phyloP scores from a whole-genome alignment of 441 rosid genomes.

The Pelargonium hybrid region DNA sequence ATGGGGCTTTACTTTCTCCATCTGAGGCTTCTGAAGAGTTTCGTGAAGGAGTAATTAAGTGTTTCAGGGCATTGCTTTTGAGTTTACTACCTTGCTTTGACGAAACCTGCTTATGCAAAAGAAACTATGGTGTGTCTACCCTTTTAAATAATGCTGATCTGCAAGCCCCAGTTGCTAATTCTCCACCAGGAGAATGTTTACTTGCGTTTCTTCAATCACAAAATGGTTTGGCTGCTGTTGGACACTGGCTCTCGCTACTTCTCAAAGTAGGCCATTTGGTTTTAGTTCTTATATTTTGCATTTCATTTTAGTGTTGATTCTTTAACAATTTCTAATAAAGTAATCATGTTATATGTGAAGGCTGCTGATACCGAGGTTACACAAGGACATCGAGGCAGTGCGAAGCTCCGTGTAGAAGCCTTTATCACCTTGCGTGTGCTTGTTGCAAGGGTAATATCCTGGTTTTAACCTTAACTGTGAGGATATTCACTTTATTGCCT shows the following conservation, averaged over 20 bases:
- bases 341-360: slow-evolving; percentile 32
- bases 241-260: slow-evolving; percentile 93
- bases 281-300: neutral
- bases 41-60: slow-evolving; percentile 74
- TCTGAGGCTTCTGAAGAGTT: slow-evolving; percentile 83
- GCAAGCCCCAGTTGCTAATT: slow-evolving; percentile 22
- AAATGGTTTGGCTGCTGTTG: slow-evolving; percentile 69
- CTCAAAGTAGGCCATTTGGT: slow-evolving; percentile 45
- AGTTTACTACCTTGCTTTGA: slow-evolving; percentile 47
- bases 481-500: slow-evolving; percentile 7
- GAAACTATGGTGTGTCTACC: slow-evolving; percentile 41
- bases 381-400: slow-evolving; percentile 83
- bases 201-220: slow-evolving; percentile 74
- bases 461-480: no score
- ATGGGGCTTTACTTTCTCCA: slow-evolving; percentile 64
- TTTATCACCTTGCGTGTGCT: slow-evolving; percentile 63
- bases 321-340: slow-evolving; percentile 8
- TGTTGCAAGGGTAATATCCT: slow-evolving; percentile 88
- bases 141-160: slow-evolving; percentile 33
- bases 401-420: slow-evolving; percentile 71
- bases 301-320: neutral
- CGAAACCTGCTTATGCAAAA: slow-evolving; percentile 55
- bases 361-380: slow-evolving; percentile 80
- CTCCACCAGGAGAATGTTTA: slow-evolving; percentile 46
- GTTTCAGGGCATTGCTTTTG: slow-evolving; percentile 59